phyloP scores from a whole-genome alignment of 2,329 filamentous ascomycete species.

The Nothophaeocryptopus gaeumannii region DNA sequence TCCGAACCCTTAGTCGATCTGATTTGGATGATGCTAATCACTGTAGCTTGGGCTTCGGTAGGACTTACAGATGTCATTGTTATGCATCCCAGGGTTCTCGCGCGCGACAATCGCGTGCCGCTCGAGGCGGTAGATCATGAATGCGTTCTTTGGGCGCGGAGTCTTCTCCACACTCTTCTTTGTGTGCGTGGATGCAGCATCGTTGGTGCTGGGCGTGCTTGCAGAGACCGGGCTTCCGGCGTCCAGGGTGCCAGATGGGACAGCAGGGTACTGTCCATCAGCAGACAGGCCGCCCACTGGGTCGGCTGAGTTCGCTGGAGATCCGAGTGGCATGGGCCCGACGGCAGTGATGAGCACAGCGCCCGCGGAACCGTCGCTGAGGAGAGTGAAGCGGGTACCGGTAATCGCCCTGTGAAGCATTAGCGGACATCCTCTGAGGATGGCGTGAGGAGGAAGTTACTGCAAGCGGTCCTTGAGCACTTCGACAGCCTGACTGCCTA shows the following conservation, averaged over 20 bases:
- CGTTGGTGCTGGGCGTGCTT: conserved; percentile 14
- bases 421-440: too few relatives aligned
- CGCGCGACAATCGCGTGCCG: conserved; percentile 6
- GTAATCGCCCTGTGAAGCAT: neutral
- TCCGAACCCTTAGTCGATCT: too few relatives aligned
- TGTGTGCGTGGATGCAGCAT: conserved; percentile 13
- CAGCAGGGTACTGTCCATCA: neutral
- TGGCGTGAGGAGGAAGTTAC: neutral
- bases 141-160: conserved; percentile 15
- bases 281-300: conserved; percentile 6
- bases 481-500: conserved; percentile 7
- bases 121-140: conserved; percentile 20
- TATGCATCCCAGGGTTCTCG: conserved; percentile 11
- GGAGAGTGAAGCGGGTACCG: conserved; percentile 4
- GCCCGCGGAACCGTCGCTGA: conserved; percentile 2
- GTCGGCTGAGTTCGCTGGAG: conserved; percentile 8
- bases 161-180: conserved; percentile 13
- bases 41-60: too few relatives aligned
- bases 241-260: too few relatives aligned
- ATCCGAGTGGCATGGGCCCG: conserved; percentile 8
- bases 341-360: conserved; percentile 5
- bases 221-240: conserved; percentile 11
- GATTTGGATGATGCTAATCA: too few relatives aligned
- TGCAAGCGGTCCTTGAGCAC: conserved; percentile 3
- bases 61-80: conserved; percentile 16